Evolutionary conservation across 768 basidiomycete genomes (phyloP), one percentile per base, ranked within the genome.

Genomic region (Trametes punicea): DNA sequence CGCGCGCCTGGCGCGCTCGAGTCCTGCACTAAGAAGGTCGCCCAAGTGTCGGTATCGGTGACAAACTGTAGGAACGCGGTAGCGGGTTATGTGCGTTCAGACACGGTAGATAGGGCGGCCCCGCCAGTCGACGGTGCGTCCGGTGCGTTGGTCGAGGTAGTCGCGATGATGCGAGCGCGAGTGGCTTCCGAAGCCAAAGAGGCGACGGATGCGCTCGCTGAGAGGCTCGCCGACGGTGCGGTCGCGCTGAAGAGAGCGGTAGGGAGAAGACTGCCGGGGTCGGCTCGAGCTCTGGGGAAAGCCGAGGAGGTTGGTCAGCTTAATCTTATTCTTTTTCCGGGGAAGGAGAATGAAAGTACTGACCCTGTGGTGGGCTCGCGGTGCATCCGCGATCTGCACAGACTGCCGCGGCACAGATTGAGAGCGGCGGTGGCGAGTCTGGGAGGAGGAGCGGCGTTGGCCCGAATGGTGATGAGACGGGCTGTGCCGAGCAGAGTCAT

Each of bases 61-160:
- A n/a, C n/a, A n/a, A n/a, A n/a, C n/a, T n/a, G n/a, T n/a, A n/a
- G n/a, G 44, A n/a, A 34, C 46, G 46, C 42, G 33, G 47, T 27
- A 27, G 34, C 31, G 46, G n/a, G 53, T 46, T 26, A 21, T 8
- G 40, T 30, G 56, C 51, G 53, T 2, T 64, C 51, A 69, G 41
- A 65, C 59, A 29, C 78, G 73, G 67, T 79, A 77, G 49, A 84
- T 70, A 21, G 78, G 79, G 49, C 80, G 74, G 53, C 85, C 84
- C 33, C 78, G 69, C 61, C 77, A 69, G 69, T 84, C 83, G 46
- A 82, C 82, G 41, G 64, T 53, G 42, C 62, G 64, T 6, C 69
- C 69, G 26, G 64, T 65, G 39, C 65, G 66, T 10, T 65, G 45
- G 47, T 69, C 65, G 36, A 45, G 26, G 48, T 69, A 68, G 21